Percentiles rank a stretch among this genome's conserved stretches.
Conservation (phyloP, 495 filamentous ascomycete genomes). For the Patellaria atrata region DNA sequence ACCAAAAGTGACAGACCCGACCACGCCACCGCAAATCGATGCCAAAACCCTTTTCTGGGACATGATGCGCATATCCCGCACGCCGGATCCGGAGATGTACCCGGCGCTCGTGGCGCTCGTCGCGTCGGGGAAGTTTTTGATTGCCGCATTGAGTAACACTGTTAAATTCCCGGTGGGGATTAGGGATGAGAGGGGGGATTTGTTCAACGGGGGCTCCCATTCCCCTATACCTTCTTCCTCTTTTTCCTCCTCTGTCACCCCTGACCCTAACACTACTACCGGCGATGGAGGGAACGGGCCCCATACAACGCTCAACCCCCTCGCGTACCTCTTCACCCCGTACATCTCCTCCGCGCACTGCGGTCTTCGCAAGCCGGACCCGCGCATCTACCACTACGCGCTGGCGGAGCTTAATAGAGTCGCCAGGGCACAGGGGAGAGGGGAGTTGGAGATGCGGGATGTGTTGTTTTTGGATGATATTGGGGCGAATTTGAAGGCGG, state of each 20-base stretch:
- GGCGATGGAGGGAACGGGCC: no score
- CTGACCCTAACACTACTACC: no score
- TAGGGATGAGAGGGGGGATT: slow-evolving; percentile 13
- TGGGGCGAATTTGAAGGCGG: slow-evolving; percentile 78
- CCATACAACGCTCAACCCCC: no score
- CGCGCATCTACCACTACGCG: slow-evolving; percentile 62
- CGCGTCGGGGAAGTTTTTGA: slow-evolving; percentile 46
- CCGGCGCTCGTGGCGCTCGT: slow-evolving; percentile 62
- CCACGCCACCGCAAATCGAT: slow-evolving; percentile 48
- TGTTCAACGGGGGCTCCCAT: no score
- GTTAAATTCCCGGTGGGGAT: slow-evolving; percentile 55
- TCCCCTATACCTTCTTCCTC: no score
- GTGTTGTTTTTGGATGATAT: slow-evolving; percentile 92
- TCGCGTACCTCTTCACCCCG: slow-evolving; percentile 20
- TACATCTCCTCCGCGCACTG: slow-evolving; percentile 66
- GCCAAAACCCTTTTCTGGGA: slow-evolving; percentile 72
- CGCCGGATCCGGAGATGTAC: slow-evolving; percentile 73
- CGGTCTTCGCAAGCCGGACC: slow-evolving; percentile 77
- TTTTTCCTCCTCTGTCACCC: no score
- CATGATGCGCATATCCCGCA: slow-evolving; percentile 69
- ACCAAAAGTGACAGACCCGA: slow-evolving; percentile 25
- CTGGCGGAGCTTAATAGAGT: slow-evolving; percentile 46
- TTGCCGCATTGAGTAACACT: slow-evolving; percentile 82
- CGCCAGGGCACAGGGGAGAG: slow-evolving; percentile 38
- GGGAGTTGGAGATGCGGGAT: slow-evolving; percentile 42